Base-by-base conservation (phyloP, 148 eudicot species). In the Silene uniflora region DNA sequence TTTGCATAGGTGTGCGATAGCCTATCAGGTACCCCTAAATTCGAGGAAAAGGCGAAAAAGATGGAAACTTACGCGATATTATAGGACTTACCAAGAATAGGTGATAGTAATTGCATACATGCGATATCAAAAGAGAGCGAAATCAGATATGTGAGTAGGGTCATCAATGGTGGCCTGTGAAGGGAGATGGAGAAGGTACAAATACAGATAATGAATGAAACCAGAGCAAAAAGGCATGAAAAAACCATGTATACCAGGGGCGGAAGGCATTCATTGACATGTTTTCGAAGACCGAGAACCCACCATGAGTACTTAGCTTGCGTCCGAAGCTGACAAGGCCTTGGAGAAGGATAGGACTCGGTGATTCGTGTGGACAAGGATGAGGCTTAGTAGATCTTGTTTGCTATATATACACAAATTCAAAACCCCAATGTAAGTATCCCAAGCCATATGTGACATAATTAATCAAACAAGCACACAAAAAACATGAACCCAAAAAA, bases 261-360 rank as follows among this genome's bases (percentile, higher is more conserved):
- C 81, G 97, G 99, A 72, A 95, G 92, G 78, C 97, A 95, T 66
- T 95, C 97, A 72, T 86, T 95, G 7, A 96, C 99, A 44, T 95
- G 99, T 76, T 92, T 95, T 32, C 96, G 89, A 39, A 90, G 91
- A 68, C 99, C 4, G 99, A 95, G 84, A 92, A 95, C 29, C 99
- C 99, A 62, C 99, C 99, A 76, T 95, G 99, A 42, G 99, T 95
- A 83, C 97, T 95, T n/a, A n/a, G n/a, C n/a, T n/a, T 7, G 99
- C 90, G 77, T 95, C 8, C 1, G 94, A 92, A 24, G 97, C 96
- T 9, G 97, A 92, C 73, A 95, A 79, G 76, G 89, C 92, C 88
- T 95, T 95, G 73, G 91, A 88, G 78, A 95, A 95, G 0, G 97
- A 92, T 72, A 84, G 83, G 19, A 92, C 81, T 87, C 6, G 87